Evolutionary conservation across 1,284 basidiomycete species (phyloP).

Genomic region (Bondarzewia mesenterica): DNA sequence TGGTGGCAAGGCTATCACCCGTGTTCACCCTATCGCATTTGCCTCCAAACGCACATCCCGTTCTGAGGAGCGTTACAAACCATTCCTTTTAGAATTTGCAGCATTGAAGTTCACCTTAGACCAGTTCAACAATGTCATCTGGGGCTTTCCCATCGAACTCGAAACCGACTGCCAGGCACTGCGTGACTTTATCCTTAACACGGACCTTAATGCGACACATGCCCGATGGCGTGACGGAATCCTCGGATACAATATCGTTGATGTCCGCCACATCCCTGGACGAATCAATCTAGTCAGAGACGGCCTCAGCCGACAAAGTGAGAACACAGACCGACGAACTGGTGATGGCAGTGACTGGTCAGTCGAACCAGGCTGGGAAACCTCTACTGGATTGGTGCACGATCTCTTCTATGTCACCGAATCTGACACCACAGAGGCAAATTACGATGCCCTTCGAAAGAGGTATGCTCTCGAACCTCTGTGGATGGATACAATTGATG

Average conservation of each 20-base stretch:
- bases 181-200: neutral
- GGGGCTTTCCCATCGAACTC: neutral
- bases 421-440: conserved; percentile 4
- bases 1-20: neutral
- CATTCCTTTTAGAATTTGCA: neutral
- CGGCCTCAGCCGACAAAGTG: neutral
- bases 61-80: neutral
- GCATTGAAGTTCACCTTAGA: neutral
- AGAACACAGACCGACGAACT: neutral
- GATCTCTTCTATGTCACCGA: conserved; percentile 21
- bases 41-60: neutral
- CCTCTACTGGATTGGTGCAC: conserved; percentile 18
- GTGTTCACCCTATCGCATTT: neutral
- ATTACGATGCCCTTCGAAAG: conserved; percentile 12
- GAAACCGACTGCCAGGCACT: neutral
- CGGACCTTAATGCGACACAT: neutral
- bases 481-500: conserved; percentile 11
- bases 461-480: conserved; percentile 15
- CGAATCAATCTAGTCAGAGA: neutral
- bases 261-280: neutral
- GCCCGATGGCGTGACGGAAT: neutral
- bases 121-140: neutral
- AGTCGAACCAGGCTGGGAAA: conserved; percentile 24
- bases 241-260: neutral
- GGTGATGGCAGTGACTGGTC: conserved; percentile 26